phyloP scores from a whole-genome alignment of 441 rosid genomes.

The Erodium moschatum region DNA sequence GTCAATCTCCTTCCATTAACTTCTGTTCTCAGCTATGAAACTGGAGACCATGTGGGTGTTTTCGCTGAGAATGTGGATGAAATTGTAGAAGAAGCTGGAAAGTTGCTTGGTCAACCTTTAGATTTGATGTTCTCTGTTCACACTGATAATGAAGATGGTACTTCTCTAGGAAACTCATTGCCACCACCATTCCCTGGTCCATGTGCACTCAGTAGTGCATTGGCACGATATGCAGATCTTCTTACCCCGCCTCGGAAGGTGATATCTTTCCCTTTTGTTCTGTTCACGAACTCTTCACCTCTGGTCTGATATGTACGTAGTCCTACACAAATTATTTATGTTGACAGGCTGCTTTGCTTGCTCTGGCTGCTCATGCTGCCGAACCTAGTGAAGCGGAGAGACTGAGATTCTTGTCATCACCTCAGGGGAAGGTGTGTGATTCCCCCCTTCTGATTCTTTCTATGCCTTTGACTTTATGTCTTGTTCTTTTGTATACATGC shows the following conservation, averaged over 20 bases:
- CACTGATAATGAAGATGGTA: conserved; percentile 61
- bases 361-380: conserved; percentile 26
- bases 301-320: background rate
- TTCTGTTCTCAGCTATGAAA: conserved; percentile 54
- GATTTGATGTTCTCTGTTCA: conserved; percentile 66
- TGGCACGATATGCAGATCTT: conserved; percentile 73
- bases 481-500: background rate
- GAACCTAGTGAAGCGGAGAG: conserved; percentile 25
- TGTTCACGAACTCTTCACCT: background rate
- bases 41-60: conserved; percentile 90
- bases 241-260: conserved; percentile 81
- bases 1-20: conserved; percentile 3
- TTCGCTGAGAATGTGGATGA: conserved; percentile 65
- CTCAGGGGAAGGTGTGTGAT: conserved; percentile 25
- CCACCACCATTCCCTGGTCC: conserved; percentile 73
- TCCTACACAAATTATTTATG: too few relatives aligned
- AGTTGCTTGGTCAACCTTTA: conserved; percentile 57
- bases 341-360: conserved; percentile 28
- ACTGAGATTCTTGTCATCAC: conserved; percentile 24
- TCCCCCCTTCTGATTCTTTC: conserved; percentile 1
- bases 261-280: background rate
- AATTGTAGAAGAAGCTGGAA: conserved; percentile 66
- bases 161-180: conserved; percentile 50
- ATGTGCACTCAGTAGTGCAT: conserved; percentile 60
- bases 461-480: background rate